Evolutionary conservation across 805 yeast species (phyloP), one percentile per base, ranked within the genome.

Genomic region (Yarrowia keelungensis): DNA sequence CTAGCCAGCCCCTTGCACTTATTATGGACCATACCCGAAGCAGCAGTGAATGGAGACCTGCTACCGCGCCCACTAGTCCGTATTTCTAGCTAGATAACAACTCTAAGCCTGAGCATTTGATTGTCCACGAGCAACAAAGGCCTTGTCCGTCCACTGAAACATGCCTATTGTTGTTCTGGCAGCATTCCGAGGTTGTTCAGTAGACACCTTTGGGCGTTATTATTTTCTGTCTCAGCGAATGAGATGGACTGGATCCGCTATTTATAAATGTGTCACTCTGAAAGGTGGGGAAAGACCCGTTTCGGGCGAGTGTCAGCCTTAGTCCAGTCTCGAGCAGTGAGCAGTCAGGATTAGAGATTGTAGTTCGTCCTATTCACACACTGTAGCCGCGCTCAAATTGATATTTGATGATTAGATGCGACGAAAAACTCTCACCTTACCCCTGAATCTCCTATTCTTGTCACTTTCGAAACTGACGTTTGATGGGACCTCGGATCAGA

Each of bases 271-370:
- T 36, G 56, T 50, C 56, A 50, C 9, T 35, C 35, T n/a, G 56
- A 50, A 35, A 50, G 56, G 56, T 50, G 56, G 56, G 26, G 56
- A 50, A 36, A 50, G 19, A 2, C n/a, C 54, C 39, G 39, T 10
- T 45, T 22, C 12, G 46, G 19, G 46, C 10, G 32, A 26, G 35
- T 46, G 50, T 46, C 50, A 46, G 9, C 14, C 7, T 46, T 8
- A 22, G n/a, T 46, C 32, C 32, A 26, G 32, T 2, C 32, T 26
- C 32, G 4, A 26, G 7, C 32, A 26, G 32, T 26, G 32, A 26
- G 7, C 32, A 26, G 32, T 26, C 4, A 5, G 32, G 32, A 5
- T 26, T 26, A 5, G 32, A 26, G 32, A 5, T 26, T 26, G 7
- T 26, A 26, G 7, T 26, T 26, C 32, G 32, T 26, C 3, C 2